A percentile compares a stretch with the other conserved stretches of the same genome.
These are phyloP conservation scores for Carex parvula DNA, from an alignment of 176 grass and related monocot genomes.

Conservation along the genomic window DNA sequence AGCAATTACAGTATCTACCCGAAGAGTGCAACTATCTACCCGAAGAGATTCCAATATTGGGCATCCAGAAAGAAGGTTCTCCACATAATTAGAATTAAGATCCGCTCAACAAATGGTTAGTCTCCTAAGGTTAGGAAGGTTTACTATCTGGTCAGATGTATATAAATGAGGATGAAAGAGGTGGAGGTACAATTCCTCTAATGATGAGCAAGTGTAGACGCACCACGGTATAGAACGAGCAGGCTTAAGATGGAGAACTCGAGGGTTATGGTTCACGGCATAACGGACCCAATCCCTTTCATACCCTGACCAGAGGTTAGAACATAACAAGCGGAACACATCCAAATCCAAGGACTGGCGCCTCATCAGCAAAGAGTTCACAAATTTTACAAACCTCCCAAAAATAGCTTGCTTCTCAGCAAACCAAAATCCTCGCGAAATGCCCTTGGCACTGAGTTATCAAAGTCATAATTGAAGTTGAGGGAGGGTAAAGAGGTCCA, in stretches of 20 bases:
- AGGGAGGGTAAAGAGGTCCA: conserved; percentile 1
- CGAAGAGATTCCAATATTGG: neutral
- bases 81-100: too few species aligned
- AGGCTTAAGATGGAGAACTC: neutral
- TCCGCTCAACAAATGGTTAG: too few species aligned
- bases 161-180: neutral
- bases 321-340: too few species aligned
- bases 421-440: neutral
- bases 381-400: neutral
- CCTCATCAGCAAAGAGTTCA: neutral
- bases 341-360: neutral
- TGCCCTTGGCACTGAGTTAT: too few species aligned
- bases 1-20: neutral
- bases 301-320: neutral
- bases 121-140: neutral
- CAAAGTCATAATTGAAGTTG: neutral
- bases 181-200: neutral
- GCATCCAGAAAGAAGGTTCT: neutral
- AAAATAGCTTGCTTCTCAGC: neutral
- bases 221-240: neutral
- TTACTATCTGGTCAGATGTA: neutral
- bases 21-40: neutral
- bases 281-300: neutral
- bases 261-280: neutral
- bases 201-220: neutral